A percentile compares a stretch with the other conserved stretches of the same genome.
These are phyloP conservation scores for Ceratonia siliqua DNA, from an alignment of 306 rosid species.

Conservation along the genomic window DNA sequence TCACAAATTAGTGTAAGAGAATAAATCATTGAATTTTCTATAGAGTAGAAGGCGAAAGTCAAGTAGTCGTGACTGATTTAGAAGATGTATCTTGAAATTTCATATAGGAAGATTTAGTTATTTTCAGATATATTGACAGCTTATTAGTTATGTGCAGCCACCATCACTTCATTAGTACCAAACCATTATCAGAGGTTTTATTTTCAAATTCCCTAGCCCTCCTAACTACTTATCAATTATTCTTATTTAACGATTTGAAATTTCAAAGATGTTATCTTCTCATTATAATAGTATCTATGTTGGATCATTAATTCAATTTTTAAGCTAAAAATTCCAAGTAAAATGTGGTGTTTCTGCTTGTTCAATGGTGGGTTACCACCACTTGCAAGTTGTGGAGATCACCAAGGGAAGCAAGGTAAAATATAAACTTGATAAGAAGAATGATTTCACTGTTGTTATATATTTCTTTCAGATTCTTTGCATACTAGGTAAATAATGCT, in stretches of 20 bases:
- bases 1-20: neutral
- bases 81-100: neutral
- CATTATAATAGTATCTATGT: neutral
- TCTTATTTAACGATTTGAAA: neutral
- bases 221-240: neutral
- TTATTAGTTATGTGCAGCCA: neutral
- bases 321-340: conserved; percentile 19
- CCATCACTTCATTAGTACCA: neutral
- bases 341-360: conserved; percentile 4
- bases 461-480: neutral
- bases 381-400: conserved; percentile 88
- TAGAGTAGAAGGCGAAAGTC: neutral
- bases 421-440: conserved; percentile 96
- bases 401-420: conserved; percentile 96
- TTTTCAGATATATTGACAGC: neutral
- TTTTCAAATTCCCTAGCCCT: neutral
- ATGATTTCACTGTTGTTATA: conserved; percentile 62
- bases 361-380: conserved; percentile 34
- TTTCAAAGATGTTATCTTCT: neutral
- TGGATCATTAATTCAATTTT: neutral
- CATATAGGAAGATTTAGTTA: neutral
- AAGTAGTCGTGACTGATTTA: neutral
- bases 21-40: neutral
- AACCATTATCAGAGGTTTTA: neutral
- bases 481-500: conserved; percentile 37